Evolutionary conservation across 2,329 filamentous ascomycete genomes (phyloP).

Genomic region (Pyrenophora graminea): DNA sequence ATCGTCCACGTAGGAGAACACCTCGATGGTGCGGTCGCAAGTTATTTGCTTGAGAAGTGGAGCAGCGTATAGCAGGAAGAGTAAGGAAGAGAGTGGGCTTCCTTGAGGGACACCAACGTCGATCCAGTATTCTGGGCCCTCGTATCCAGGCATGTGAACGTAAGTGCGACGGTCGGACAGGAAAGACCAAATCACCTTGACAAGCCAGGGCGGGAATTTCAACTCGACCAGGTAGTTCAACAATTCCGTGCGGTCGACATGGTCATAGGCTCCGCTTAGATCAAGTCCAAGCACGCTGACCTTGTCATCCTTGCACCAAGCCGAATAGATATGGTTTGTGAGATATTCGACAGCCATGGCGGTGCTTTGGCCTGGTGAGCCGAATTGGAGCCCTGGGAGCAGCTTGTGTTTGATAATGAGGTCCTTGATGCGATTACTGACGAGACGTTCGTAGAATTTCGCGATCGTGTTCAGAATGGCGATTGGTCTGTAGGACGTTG

Average conservation of each 20-base stretch:
- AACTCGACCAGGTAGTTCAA: background rate
- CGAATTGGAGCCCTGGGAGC: conserved; percentile 1
- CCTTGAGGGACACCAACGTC: conserved; percentile 4
- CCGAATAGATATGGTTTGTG: background rate
- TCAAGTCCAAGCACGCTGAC: background rate
- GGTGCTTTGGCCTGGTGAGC: background rate
- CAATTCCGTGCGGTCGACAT: background rate
- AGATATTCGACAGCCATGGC: background rate
- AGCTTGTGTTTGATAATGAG: background rate
- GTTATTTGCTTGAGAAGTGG: background rate
- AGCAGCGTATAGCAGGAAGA: conserved; percentile 2
- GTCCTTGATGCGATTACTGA: conserved; percentile 22
- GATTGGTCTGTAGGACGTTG: conserved; percentile 32
- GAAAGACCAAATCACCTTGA: conserved; percentile 1
- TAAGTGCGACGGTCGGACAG: background rate
- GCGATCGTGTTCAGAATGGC: conserved; percentile 26
- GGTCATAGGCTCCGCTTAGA: conserved; percentile 3
- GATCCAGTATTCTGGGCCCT: background rate
- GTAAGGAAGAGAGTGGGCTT: background rate
- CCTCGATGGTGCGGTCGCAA: too few species aligned
- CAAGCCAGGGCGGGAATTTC: conserved; percentile 2
- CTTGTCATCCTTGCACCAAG: background rate
- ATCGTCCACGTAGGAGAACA: conserved; percentile 3
- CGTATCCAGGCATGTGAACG: background rate
- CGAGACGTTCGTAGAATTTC: conserved; percentile 29